These are phyloP conservation scores for Phytopythium ostracodes DNA, from an alignment of 352 stramenopile genomes.

Conservation along the genomic window DNA sequence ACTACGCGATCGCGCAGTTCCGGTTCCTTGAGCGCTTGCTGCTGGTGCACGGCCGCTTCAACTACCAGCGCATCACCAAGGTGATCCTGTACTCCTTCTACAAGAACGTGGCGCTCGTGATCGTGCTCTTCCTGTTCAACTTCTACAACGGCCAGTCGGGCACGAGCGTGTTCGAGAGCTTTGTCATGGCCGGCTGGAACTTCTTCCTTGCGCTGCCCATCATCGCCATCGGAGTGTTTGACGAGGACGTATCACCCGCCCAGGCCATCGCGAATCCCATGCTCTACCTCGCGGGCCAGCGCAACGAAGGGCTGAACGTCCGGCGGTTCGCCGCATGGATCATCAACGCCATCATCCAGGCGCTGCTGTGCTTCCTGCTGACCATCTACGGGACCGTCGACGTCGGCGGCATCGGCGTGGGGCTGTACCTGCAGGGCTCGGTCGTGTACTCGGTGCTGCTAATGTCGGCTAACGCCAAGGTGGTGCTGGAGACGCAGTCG, in stretches of 20 bases:
- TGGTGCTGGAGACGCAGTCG: slow-evolving; percentile 68
- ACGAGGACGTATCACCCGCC: slow-evolving; percentile 65
- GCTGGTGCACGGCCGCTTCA: slow-evolving; percentile 96
- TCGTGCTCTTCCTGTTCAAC: slow-evolving; percentile 72
- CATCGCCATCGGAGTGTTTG: slow-evolving; percentile 76
- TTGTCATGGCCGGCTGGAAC: slow-evolving; percentile 77
- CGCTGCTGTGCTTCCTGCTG: slow-evolving; percentile 60
- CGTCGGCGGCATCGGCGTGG: slow-evolving; percentile 27
- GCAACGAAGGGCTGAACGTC: slow-evolving; percentile 69
- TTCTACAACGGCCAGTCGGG: slow-evolving; percentile 83
- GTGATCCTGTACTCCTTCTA: slow-evolving; percentile 90
- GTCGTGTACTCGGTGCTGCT: slow-evolving; percentile 69
- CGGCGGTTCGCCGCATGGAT: slow-evolving; percentile 57
- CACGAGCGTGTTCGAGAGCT: slow-evolving; percentile 82
- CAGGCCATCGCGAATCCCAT: slow-evolving; percentile 55
- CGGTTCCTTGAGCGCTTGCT: slow-evolving; percentile 92
- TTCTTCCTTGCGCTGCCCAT: slow-evolving; percentile 89
- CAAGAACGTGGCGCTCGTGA: slow-evolving; percentile 76
- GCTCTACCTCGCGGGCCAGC: slow-evolving; percentile 58
- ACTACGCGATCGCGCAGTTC: slow-evolving; percentile 93
- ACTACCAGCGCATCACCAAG: slow-evolving; percentile 94
- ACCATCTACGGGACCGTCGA: slow-evolving; percentile 37
- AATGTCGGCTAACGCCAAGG: slow-evolving; percentile 75
- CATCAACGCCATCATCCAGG: slow-evolving; percentile 58
- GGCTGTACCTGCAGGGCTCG: slow-evolving; percentile 58